These are phyloP conservation scores for Candolleomyces eurysporus DNA, from an alignment of 768 basidiomycete species.

Conservation along the genomic window DNA sequence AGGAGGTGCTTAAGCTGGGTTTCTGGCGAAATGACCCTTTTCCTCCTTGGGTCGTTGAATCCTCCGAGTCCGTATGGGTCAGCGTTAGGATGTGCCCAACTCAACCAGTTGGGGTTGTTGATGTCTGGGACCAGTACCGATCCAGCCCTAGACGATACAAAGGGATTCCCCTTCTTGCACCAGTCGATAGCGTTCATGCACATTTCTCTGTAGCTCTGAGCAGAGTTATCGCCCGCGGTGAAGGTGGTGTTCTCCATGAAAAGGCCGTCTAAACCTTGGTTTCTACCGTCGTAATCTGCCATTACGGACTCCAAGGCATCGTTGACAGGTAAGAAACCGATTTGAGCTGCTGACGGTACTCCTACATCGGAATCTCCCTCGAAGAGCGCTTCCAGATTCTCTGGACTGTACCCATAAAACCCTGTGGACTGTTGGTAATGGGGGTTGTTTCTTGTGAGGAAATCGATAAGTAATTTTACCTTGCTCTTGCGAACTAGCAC, in stretches of 20 bases:
- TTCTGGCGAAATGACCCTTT: background rate
- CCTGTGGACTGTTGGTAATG: background rate
- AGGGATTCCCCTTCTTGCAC: background rate
- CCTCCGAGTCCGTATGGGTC: background rate
- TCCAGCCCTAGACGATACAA: background rate
- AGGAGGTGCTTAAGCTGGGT: background rate
- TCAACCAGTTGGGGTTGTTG: background rate
- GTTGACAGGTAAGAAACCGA: background rate
- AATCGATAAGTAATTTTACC: background rate
- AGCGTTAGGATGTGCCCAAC: background rate
- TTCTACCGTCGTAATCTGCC: background rate
- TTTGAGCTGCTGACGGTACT: background rate
- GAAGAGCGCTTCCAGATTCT: background rate
- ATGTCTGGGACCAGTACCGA: background rate
- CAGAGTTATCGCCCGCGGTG: background rate
- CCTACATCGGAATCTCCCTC: background rate
- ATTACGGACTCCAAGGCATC: background rate
- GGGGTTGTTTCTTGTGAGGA: background rate
- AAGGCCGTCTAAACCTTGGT: background rate
- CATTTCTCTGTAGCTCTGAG: background rate
- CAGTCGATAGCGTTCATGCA: background rate
- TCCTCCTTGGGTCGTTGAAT: background rate
- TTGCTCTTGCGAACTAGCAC: background rate
- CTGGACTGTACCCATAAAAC: background rate
- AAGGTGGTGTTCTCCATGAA: constrained; percentile 1